These are phyloP conservation scores for Russula abietina DNA, from an alignment of 768 basidiomycete genomes.

Conservation along the genomic window DNA sequence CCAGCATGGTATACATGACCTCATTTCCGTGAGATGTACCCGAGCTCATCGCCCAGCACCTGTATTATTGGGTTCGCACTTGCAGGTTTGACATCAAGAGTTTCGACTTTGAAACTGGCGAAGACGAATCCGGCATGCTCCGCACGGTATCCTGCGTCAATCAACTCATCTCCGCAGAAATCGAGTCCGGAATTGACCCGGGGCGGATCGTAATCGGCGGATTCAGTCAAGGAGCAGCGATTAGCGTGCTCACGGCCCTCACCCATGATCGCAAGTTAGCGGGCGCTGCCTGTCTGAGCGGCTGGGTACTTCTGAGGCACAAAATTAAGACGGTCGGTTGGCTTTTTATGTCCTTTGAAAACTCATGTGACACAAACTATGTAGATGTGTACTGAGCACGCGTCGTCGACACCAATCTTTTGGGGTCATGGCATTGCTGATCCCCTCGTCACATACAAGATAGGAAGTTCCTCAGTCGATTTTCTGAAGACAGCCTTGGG, in stretches of 20 bases:
- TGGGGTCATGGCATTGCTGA: conserved; percentile 82
- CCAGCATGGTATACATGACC: conserved; percentile 55
- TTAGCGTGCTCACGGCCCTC: conserved; percentile 71
- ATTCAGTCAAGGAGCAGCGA: conserved; percentile 80
- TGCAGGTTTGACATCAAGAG: conserved; percentile 72
- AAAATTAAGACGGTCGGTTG: conserved; percentile 59
- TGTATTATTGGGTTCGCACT: not conserved
- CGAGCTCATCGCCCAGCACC: not conserved
- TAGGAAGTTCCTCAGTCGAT: conserved; percentile 50
- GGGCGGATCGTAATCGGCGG: conserved; percentile 79
- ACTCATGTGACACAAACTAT: not conserved
- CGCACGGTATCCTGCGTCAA: conserved; percentile 55
- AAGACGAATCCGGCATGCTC: conserved; percentile 78
- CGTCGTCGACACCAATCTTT: conserved; percentile 66
- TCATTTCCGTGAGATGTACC: not conserved
- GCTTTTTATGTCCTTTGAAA: not conserved
- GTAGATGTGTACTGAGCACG: conserved; percentile 58
- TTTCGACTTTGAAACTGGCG: conserved; percentile 52
- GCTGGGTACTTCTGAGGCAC: conserved; percentile 65
- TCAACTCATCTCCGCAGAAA: conserved; percentile 65
- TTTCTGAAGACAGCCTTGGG: conserved; percentile 51
- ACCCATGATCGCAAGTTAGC: conserved; percentile 61
- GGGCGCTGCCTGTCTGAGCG: conserved; percentile 68
- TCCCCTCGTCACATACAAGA: conserved; percentile 56
- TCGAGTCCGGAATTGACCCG: conserved; percentile 61